Evolutionary conservation across 306 rosid species (phyloP).

Genomic region (Cucurbita pepo): DNA sequence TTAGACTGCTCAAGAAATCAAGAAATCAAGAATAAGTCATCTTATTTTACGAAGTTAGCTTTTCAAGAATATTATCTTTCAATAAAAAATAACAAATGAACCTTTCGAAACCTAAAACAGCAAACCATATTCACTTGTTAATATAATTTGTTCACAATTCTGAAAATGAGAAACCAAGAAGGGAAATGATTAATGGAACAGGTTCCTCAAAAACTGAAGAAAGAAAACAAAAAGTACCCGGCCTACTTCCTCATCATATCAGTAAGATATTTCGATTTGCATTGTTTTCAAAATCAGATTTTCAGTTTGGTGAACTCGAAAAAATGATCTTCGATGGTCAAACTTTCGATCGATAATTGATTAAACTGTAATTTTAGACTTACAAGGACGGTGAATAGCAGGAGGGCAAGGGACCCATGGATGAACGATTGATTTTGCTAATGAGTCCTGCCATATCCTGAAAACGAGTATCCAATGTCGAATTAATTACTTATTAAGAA

Average conservation of each 20-base stretch:
- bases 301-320: too few species aligned
- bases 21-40: not conserved
- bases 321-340: too few species aligned
- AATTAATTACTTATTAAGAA: not conserved
- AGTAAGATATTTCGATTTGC: too few species aligned
- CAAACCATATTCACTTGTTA: not conserved
- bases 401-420: constrained; percentile 88
- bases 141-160: not conserved
- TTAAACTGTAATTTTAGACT: constrained; percentile 18
- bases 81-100: not conserved
- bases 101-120: not conserved
- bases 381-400: constrained; percentile 91
- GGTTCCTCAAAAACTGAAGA: not conserved
- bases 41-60: not conserved
- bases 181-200: not conserved
- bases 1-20: not conserved
- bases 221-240: not conserved
- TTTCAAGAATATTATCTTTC: not conserved
- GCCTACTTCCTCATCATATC: too few species aligned
- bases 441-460: constrained; percentile 99
- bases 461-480: constrained; percentile 12
- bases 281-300: too few species aligned
- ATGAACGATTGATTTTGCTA: constrained; percentile 95
- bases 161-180: not conserved
- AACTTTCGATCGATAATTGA: too few species aligned